Evolutionary conservation across 1,284 basidiomycete genomes (phyloP).

Genomic region (Cutaneotrichosporon cutaneum): DNA sequence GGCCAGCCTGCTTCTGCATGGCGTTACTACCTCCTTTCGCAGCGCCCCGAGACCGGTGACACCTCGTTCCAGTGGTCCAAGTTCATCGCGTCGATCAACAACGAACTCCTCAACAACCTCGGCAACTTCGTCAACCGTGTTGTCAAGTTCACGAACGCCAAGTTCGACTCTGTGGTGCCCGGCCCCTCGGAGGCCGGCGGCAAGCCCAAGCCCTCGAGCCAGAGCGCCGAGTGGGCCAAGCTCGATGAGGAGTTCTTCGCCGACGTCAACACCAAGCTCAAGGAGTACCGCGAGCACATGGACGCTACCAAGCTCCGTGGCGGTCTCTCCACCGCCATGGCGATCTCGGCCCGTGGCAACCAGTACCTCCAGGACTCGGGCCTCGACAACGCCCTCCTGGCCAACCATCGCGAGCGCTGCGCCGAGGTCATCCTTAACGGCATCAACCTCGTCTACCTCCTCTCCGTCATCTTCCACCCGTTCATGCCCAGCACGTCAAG

Average conservation of each 20-base stretch:
- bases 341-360: constrained; percentile 88
- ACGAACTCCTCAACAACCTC: constrained; percentile 91
- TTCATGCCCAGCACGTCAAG: constrained; percentile 94
- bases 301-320: constrained; percentile 86
- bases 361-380: constrained; percentile 88
- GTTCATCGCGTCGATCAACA: constrained; percentile 93
- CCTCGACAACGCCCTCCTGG: constrained; percentile 86
- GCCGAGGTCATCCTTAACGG: constrained; percentile 87
- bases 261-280: constrained; percentile 72
- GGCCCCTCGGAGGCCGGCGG: constrained; percentile 65
- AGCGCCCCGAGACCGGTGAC: constrained; percentile 90
- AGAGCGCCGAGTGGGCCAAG: constrained; percentile 54
- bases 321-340: constrained; percentile 86
- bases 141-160: constrained; percentile 86
- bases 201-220: constrained; percentile 54
- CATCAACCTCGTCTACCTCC: constrained; percentile 87
- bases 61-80: constrained; percentile 97
- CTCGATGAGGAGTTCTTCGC: constrained; percentile 74
- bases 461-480: constrained; percentile 82
- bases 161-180: constrained; percentile 78
- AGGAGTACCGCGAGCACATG: constrained; percentile 83
- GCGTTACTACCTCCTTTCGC: constrained; percentile 94
- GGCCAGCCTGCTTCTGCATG: constrained; percentile 91
- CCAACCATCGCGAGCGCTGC: constrained; percentile 76
- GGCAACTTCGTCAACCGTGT: constrained; percentile 97